phyloP scores from a whole-genome alignment of 1,139 yeast genomes.

The Ashbya aceris region DNA sequence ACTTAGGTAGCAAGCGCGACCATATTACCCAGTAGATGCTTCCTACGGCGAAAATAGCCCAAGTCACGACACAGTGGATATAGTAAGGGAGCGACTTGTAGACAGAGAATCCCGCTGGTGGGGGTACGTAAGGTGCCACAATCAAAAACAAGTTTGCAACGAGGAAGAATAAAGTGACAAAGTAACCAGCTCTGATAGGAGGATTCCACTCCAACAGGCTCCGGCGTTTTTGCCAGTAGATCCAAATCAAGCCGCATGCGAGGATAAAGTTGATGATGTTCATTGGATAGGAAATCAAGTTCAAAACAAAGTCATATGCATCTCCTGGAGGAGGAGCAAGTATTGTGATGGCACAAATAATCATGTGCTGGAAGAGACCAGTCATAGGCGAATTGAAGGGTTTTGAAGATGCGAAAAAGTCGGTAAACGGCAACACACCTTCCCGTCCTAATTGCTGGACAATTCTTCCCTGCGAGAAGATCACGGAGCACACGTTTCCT shows the following conservation, averaged over 20 bases:
- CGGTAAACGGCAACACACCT: conserved; percentile 61
- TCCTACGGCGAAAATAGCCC: conserved; percentile 71
- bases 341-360: conserved; percentile 45
- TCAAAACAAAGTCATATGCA: conserved; percentile 65
- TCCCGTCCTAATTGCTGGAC: conserved; percentile 69
- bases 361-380: conserved; percentile 47
- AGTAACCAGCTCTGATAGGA: conserved; percentile 58
- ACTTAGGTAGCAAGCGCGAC: conserved; percentile 49
- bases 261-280: conserved; percentile 63
- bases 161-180: conserved; percentile 55
- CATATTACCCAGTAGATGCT: conserved; percentile 62
- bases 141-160: conserved; percentile 62
- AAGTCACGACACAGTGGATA: conserved; percentile 74
- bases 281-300: conserved; percentile 68
- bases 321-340: conserved; percentile 57
- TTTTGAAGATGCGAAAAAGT: conserved; percentile 42
- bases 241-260: conserved; percentile 61
- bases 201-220: conserved; percentile 62
- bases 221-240: conserved; percentile 47
- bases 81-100: conserved; percentile 65
- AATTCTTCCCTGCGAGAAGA: conserved; percentile 69
- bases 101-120: conserved; percentile 54
- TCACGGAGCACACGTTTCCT: conserved; percentile 72
- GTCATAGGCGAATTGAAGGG: conserved; percentile 42
- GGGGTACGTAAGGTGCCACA: conserved; percentile 78